Evolutionary conservation across 345 rosid genomes (phyloP).

Genomic region (Isatis tinctoria): DNA sequence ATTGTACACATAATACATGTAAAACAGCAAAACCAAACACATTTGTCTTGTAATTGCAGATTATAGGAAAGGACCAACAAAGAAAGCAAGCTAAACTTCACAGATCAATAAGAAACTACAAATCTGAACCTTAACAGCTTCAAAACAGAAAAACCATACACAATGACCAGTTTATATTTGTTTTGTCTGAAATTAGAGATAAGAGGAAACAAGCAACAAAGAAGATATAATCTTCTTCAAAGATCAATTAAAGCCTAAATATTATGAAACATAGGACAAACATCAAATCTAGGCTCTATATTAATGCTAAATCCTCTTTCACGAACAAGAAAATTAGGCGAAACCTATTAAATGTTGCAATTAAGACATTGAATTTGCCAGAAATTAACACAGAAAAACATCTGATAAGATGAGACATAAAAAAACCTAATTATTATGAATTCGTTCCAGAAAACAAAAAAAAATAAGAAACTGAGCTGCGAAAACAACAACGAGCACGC

Average conservation of each 20-base stretch:
- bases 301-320: not conserved
- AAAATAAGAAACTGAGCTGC: not conserved
- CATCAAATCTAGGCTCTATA: not conserved
- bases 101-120: too few relatives aligned
- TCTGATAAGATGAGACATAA: not conserved
- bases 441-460: not conserved
- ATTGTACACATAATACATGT: not conserved
- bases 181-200: not conserved
- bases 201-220: not conserved
- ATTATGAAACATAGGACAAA: not conserved
- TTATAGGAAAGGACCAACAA: not conserved
- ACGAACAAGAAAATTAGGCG: not conserved
- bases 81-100: not conserved
- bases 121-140: not conserved
- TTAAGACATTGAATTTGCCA: slow-evolving; percentile 12
- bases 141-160: too few relatives aligned
- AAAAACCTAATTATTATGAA: not conserved
- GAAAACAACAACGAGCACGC: not conserved
- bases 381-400: not conserved
- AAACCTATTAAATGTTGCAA: slow-evolving; percentile 18
- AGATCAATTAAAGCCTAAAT: not conserved
- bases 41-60: too few relatives aligned
- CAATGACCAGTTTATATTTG: too few relatives aligned
- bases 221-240: not conserved
- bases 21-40: too few relatives aligned